Conservation (phyloP, 1,139 yeast species). For the Arxiozyma heterogenica region DNA sequence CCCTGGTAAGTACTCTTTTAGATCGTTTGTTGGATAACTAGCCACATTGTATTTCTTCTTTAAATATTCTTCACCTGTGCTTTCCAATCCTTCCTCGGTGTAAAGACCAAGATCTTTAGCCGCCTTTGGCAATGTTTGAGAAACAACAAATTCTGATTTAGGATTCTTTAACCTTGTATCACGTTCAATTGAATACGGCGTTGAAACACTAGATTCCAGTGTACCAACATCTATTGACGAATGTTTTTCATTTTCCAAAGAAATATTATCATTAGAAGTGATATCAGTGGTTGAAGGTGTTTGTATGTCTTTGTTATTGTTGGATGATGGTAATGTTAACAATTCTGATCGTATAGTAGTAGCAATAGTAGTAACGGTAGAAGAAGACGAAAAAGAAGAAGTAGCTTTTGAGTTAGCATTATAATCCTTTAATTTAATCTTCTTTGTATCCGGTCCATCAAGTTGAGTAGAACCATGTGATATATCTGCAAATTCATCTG, state of each 20-base stretch:
- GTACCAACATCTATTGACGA: background rate
- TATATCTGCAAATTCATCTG: background rate
- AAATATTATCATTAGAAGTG: background rate
- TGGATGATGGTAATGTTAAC: background rate
- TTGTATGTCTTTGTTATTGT: background rate
- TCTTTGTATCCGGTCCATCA: constrained; percentile 9
- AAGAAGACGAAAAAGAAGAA: background rate
- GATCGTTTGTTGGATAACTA: constrained; percentile 72
- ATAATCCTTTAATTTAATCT: constrained; percentile 6
- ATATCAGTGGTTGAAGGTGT: background rate
- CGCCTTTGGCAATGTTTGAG: constrained; percentile 63
- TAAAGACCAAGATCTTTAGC: constrained; percentile 62
- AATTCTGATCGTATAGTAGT: background rate
- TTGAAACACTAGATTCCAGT: constrained; percentile 13
- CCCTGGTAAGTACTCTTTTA: constrained; percentile 75
- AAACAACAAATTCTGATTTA: constrained; percentile 64
- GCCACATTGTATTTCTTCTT: constrained; percentile 81
- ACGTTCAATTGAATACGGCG: constrained; percentile 33
- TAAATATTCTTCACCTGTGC: constrained; percentile 59
- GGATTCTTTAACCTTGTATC: constrained; percentile 64
- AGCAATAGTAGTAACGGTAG: background rate
- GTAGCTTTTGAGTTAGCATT: constrained; percentile 10
- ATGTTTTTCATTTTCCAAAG: background rate
- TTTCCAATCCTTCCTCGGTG: constrained; percentile 48
- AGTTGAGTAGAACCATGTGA: background rate